phyloP scores from a whole-genome alignment of 2,329 filamentous ascomycete species.

The Sclerotiophoma versabilis region DNA sequence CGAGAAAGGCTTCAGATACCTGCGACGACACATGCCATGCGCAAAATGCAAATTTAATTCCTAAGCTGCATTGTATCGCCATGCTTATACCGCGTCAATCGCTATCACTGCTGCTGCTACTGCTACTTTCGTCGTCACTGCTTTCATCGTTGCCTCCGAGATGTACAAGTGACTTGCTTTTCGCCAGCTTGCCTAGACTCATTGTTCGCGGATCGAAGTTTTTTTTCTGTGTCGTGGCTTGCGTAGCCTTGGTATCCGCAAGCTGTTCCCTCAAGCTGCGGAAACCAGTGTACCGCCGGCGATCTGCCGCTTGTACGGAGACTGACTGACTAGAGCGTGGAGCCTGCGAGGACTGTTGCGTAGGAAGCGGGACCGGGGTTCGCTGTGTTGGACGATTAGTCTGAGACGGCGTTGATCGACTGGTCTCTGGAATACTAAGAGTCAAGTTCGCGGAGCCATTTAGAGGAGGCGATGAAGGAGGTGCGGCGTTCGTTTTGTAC shows the following conservation, averaged over 20 bases:
- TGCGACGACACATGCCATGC: background rate
- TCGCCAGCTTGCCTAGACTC: slow-evolving; percentile 15
- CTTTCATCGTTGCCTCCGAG: slow-evolving; percentile 11
- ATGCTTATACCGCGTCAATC: background rate
- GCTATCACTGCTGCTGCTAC: slow-evolving; percentile 19
- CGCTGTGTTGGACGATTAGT: background rate
- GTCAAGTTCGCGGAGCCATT: background rate
- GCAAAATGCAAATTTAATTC: slow-evolving; percentile 46
- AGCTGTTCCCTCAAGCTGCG: slow-evolving; percentile 22
- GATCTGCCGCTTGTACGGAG: slow-evolving; percentile 17
- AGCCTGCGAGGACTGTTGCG: slow-evolving; percentile 10
- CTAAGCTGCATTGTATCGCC: background rate
- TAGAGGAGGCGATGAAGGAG: slow-evolving; percentile 24
- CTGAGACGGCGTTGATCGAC: slow-evolving; percentile 13
- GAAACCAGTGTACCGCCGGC: slow-evolving; percentile 20
- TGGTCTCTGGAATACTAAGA: slow-evolving; percentile 13
- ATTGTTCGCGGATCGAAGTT: slow-evolving; percentile 20
- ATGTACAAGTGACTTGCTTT: background rate
- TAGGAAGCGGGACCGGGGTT: slow-evolving; percentile 18
- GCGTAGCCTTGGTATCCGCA: slow-evolving; percentile 16
- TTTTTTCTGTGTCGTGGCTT: slow-evolving; percentile 12
- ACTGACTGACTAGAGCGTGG: slow-evolving; percentile 19
- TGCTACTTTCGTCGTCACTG: slow-evolving; percentile 19
- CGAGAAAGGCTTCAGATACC: background rate
- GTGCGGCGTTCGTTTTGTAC: slow-evolving; percentile 1